Percentiles rank a stretch among this genome's conserved stretches.
These are phyloP conservation scores for Colletotrichum truncatum DNA, from an alignment of 2,329 filamentous ascomycete species.

Conservation along the genomic window DNA sequence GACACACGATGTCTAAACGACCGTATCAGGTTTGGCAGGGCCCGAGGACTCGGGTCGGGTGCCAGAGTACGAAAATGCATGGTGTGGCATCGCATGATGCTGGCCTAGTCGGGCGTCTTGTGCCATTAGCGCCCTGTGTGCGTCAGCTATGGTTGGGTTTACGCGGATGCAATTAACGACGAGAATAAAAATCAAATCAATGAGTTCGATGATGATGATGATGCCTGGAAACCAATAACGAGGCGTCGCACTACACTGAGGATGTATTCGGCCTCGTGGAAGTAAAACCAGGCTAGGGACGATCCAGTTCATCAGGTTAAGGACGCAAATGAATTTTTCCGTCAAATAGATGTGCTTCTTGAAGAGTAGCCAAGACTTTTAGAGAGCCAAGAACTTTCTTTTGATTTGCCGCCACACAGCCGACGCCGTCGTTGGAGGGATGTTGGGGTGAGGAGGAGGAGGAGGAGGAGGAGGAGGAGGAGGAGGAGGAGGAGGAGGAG, in stretches of 20 bases:
- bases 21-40: constrained; percentile 4
- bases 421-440: background rate
- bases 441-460: background rate
- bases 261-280: background rate
- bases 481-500: background rate
- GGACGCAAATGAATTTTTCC: constrained; percentile 26
- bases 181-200: background rate
- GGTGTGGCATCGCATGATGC: constrained; percentile 21
- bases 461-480: background rate
- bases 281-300: constrained; percentile 2
- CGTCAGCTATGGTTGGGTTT: background rate
- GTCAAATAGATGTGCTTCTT: constrained; percentile 19
- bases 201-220: background rate
- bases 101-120: background rate
- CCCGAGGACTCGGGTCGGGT: constrained; percentile 22
- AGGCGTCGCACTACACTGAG: background rate
- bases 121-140: constrained; percentile 4
- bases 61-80: background rate
- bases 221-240: background rate
- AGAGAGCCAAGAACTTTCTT: no score
- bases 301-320: constrained; percentile 12
- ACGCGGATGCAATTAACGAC: background rate
- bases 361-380: constrained; percentile 14
- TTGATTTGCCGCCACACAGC: constrained; percentile 3
- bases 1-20: background rate